Conservation (phyloP, 2,329 filamentous ascomycete genomes). For the Neopestalotiopsis rosae region DNA sequence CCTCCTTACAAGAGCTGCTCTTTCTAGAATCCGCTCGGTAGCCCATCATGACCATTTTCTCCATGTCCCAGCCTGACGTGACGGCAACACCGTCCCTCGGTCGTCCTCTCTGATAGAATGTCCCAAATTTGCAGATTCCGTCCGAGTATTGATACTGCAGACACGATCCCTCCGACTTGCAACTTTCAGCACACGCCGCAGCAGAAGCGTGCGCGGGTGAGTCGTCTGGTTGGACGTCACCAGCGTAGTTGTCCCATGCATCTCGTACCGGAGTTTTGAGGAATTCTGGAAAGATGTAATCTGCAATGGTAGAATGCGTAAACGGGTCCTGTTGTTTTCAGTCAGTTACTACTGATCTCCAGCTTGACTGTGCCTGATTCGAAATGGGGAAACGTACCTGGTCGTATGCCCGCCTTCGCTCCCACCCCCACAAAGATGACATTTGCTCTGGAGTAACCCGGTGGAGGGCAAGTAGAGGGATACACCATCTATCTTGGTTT, state of each 20-base stretch:
- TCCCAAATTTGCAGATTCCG: constrained; percentile 9
- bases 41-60: background rate
- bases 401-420: constrained; percentile 1
- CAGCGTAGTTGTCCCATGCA: constrained; percentile 4
- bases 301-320: background rate
- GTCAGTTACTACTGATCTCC: too few relatives aligned
- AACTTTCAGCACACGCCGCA: background rate
- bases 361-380: too few relatives aligned
- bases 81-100: background rate
- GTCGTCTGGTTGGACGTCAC: background rate
- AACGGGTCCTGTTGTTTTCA: background rate
- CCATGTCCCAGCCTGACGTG: constrained; percentile 2
- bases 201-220: background rate
- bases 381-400: background rate
- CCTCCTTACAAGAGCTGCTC: constrained; percentile 4
- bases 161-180: background rate
- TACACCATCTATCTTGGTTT: constrained; percentile 1
- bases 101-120: background rate
- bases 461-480: constrained; percentile 7
- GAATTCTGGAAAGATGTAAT: background rate
- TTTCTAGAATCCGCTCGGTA: background rate
- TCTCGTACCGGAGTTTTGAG: background rate
- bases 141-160: constrained; percentile 6
- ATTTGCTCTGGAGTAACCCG: constrained; percentile 6
- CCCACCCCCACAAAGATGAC: constrained; percentile 8